Percentiles rank a stretch among this genome's conserved stretches.
Conservation (phyloP, 805 yeast genomes). For the Zygotorulaspora chibaensis region DNA sequence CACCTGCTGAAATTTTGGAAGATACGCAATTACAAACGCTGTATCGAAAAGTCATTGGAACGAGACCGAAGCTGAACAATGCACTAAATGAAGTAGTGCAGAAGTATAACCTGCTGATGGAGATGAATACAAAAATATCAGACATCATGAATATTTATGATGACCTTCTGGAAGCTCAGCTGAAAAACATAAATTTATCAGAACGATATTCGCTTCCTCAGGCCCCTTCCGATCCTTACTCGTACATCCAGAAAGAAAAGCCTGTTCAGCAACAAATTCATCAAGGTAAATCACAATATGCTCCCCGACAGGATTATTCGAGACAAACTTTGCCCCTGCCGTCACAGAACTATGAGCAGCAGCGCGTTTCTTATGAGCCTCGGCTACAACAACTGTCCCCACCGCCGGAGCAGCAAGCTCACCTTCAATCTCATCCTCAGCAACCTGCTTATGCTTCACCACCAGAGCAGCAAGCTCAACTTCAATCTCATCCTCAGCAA, state of each 20-base stretch:
- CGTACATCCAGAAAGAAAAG: slow-evolving; percentile 9
- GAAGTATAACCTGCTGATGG: slow-evolving; percentile 62
- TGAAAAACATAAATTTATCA: slow-evolving; percentile 37
- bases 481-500: slow-evolving; percentile 3
- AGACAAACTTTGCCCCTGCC: not conserved
- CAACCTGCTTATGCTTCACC: not conserved
- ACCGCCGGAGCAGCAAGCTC: not conserved
- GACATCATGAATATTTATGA: slow-evolving; percentile 76
- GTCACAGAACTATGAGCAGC: not conserved
- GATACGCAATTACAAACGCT: slow-evolving; percentile 36
- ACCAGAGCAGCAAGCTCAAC: too few relatives aligned
- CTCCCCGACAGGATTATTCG: not conserved
- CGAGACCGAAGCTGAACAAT: slow-evolving; percentile 66
- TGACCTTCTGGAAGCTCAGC: slow-evolving; percentile 58
- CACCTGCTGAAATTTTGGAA: slow-evolving; percentile 38
- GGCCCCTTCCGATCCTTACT: slow-evolving; percentile 28
- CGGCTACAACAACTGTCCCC: not conserved
- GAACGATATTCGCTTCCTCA: slow-evolving; percentile 29
- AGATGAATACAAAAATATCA: slow-evolving; percentile 72
- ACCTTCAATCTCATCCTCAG: not conserved
- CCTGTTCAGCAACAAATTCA: not conserved
- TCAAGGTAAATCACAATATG: not conserved
- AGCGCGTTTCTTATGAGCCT: not conserved
- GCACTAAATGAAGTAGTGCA: slow-evolving; percentile 54
- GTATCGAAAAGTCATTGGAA: slow-evolving; percentile 52